Conservation (phyloP, 805 yeast genomes). For the Kodamaea hsintzibuensis region DNA sequence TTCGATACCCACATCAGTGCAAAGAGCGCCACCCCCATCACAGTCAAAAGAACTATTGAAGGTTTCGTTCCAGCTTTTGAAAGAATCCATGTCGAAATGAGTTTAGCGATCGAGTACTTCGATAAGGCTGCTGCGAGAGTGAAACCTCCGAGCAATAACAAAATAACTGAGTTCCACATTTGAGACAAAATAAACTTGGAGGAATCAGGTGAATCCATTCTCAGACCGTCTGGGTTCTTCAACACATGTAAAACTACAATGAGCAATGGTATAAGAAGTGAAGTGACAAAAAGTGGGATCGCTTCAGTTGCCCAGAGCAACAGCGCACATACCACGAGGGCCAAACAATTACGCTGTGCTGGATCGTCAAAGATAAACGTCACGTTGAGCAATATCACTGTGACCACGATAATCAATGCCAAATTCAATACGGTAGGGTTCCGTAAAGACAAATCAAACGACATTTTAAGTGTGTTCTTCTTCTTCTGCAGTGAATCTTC, state of each 20-base stretch:
- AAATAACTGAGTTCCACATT: constrained; percentile 57
- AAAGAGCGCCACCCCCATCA: constrained; percentile 52
- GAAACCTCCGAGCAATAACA: constrained; percentile 54
- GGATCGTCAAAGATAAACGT: constrained; percentile 33
- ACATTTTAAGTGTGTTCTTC: constrained; percentile 9
- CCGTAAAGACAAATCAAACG: constrained; percentile 26
- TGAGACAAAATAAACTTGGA: constrained; percentile 46
- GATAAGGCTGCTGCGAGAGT: constrained; percentile 56
- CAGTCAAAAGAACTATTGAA: constrained; percentile 45
- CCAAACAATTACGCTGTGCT: constrained; percentile 56
- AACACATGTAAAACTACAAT: constrained; percentile 72
- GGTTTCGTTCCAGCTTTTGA: constrained; percentile 54
- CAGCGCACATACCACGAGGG: constrained; percentile 78
- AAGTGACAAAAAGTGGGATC: constrained; percentile 87
- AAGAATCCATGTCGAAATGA: constrained; percentile 49
- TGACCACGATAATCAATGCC: constrained; percentile 47
- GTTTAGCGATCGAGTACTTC: constrained; percentile 53
- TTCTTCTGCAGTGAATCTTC: constrained; percentile 8
- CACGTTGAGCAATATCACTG: constrained; percentile 36
- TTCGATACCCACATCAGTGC: constrained; percentile 61
- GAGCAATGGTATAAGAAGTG: constrained; percentile 77
- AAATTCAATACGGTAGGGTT: constrained; percentile 46
- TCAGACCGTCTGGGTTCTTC: constrained; percentile 52
- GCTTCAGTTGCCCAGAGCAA: constrained; percentile 95
- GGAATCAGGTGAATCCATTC: constrained; percentile 43